Conservation (phyloP, 2,329 filamentous ascomycete species). For the Alternaria arbusti region DNA sequence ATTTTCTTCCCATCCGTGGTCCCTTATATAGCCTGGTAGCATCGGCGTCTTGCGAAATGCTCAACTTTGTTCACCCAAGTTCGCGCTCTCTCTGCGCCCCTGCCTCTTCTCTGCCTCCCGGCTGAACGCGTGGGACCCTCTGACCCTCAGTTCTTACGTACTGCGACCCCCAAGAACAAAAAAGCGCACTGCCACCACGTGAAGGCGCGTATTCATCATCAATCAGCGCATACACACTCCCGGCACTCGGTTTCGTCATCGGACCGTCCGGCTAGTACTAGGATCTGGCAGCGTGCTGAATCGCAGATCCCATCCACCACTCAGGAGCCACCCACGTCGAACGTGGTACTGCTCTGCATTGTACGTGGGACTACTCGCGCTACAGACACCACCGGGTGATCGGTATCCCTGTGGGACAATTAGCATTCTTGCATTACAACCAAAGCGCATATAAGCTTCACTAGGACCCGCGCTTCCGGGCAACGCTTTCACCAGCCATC, state of each 20-base stretch:
- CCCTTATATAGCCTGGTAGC: conserved; percentile 28
- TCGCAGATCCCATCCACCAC: conserved; percentile 19
- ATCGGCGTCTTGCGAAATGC: background rate
- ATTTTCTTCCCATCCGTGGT: conserved; percentile 21
- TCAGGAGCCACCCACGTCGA: conserved; percentile 17
- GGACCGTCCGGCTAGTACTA: conserved; percentile 25
- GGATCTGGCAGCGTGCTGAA: conserved; percentile 12
- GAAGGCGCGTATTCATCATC: background rate
- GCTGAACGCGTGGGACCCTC: background rate
- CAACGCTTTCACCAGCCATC: background rate
- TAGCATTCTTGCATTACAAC: background rate
- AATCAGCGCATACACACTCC: background rate
- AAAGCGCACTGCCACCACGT: background rate
- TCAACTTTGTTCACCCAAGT: conserved; percentile 12
- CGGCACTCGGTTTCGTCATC: conserved; percentile 10
- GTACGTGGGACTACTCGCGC: conserved; percentile 11
- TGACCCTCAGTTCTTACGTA: background rate
- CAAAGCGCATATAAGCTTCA: conserved; percentile 19
- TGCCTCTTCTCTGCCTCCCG: background rate
- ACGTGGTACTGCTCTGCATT: conserved; percentile 26
- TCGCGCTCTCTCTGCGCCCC: conserved; percentile 11
- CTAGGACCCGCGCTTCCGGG: conserved; percentile 1
- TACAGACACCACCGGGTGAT: background rate
- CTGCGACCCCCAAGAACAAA: background rate
- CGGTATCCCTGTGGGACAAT: background rate